Percentiles rank a stretch among this genome's conserved stretches.
Conservation (phyloP, 805 yeast genomes). For the Priceomyces castillae region DNA sequence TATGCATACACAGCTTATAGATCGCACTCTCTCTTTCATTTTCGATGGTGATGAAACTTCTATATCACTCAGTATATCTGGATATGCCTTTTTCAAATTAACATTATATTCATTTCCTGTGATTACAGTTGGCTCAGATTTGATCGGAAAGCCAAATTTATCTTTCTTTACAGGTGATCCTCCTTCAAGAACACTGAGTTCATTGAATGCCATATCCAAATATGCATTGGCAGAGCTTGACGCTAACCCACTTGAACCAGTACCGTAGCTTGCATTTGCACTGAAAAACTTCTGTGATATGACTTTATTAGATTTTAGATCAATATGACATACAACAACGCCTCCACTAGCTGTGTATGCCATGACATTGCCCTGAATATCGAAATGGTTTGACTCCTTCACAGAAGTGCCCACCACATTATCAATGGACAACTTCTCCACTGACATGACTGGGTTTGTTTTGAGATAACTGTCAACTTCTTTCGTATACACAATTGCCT, state of each 20-base stretch:
- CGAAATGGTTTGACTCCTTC: slow-evolving; percentile 37
- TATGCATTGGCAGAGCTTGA: slow-evolving; percentile 25
- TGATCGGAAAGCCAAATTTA: slow-evolving; percentile 32
- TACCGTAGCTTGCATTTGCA: slow-evolving; percentile 33
- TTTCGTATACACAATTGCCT: neutral
- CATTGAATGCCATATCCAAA: slow-evolving; percentile 21
- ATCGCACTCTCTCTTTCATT: slow-evolving; percentile 43
- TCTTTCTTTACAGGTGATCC: slow-evolving; percentile 21
- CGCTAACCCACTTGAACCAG: slow-evolving; percentile 9
- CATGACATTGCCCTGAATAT: slow-evolving; percentile 36
- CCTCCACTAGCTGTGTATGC: slow-evolving; percentile 63
- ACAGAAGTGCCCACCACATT: slow-evolving; percentile 48
- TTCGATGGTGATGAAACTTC: slow-evolving; percentile 19
- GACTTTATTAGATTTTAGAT: slow-evolving; percentile 13
- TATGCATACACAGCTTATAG: slow-evolving; percentile 55
- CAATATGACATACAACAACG: slow-evolving; percentile 47
- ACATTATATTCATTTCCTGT: slow-evolving; percentile 12
- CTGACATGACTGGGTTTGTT: neutral
- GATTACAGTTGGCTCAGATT: slow-evolving; percentile 27
- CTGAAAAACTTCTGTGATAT: slow-evolving; percentile 49
- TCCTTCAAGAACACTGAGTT: slow-evolving; percentile 4
- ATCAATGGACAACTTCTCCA: slow-evolving; percentile 11
- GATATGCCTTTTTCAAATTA: neutral
- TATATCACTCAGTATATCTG: slow-evolving; percentile 1
- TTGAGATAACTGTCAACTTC: neutral